Conservation (phyloP, 2,329 filamentous ascomycete species). For the Talaromyces sp. region DNA sequence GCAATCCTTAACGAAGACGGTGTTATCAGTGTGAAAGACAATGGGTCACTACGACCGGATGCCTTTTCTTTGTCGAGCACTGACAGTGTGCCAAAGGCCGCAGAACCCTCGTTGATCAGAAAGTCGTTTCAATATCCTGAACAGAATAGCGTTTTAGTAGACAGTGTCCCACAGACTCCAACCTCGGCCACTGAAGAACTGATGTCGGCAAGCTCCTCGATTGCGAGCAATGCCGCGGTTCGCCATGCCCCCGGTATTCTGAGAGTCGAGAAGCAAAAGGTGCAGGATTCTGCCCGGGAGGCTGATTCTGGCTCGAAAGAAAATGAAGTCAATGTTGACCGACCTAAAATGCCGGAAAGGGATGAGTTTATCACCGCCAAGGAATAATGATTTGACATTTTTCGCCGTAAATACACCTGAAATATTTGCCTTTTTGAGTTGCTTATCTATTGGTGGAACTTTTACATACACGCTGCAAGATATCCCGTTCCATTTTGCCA, state of each 20-base stretch:
- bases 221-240: background rate
- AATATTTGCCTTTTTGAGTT: background rate
- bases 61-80: background rate
- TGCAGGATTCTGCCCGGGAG: background rate
- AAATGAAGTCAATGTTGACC: constrained; percentile 1
- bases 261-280: background rate
- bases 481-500: background rate
- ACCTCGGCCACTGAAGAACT: background rate
- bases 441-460: background rate
- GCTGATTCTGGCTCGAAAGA: background rate
- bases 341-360: constrained; percentile 23
- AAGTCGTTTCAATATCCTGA: background rate
- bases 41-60: background rate
- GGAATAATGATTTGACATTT: constrained; percentile 8
- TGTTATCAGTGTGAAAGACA: constrained; percentile 16
- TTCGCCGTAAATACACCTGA: background rate
- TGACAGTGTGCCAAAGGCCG: background rate
- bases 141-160: background rate
- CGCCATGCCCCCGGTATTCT: constrained; percentile 2
- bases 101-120: background rate
- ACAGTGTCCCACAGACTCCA: background rate
- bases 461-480: background rate
- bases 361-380: constrained; percentile 27
- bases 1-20: constrained; percentile 19
- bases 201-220: background rate